Conservation (phyloP, 805 yeast species). For the Pichia pseudocactophila region DNA sequence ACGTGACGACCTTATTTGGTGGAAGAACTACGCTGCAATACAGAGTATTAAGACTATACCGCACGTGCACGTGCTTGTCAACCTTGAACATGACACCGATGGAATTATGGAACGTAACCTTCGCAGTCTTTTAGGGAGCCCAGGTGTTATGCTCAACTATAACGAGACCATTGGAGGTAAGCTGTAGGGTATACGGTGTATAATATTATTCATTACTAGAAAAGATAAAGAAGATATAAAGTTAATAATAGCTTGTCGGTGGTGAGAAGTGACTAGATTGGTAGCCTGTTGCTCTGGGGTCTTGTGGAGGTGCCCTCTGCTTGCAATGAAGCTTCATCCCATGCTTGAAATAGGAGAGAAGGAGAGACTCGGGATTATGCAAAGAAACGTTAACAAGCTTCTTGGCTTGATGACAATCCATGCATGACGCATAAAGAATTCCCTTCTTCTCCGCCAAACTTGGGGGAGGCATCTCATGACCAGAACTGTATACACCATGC, state of each 20-base stretch:
- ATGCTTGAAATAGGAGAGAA: no score
- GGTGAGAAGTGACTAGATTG: no score
- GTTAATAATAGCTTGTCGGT: no score
- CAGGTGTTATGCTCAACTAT: constrained; percentile 11
- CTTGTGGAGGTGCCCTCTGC: neutral
- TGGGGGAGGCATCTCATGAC: constrained; percentile 24
- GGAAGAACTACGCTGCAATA: constrained; percentile 59
- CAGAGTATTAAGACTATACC: constrained; percentile 63
- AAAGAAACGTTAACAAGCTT: no score
- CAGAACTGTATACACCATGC: constrained; percentile 27
- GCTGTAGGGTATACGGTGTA: constrained; percentile 1
- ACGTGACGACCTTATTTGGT: constrained; percentile 46
- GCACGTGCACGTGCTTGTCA: constrained; percentile 59
- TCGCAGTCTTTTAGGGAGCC: constrained; percentile 2
- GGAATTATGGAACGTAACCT: neutral
- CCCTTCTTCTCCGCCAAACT: neutral
- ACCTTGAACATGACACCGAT: constrained; percentile 19
- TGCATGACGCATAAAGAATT: neutral
- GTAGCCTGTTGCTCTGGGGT: no score
- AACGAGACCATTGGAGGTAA: constrained; percentile 1
- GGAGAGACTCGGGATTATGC: no score
- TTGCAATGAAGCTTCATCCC: neutral
- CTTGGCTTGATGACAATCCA: neutral
- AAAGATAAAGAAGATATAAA: no score
- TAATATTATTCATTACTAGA: neutral